Percentiles rank a stretch among this genome's conserved stretches.
These are phyloP conservation scores for Lodderomyces margitis DNA, from an alignment of 1,139 yeast species.

Conservation along the genomic window DNA sequence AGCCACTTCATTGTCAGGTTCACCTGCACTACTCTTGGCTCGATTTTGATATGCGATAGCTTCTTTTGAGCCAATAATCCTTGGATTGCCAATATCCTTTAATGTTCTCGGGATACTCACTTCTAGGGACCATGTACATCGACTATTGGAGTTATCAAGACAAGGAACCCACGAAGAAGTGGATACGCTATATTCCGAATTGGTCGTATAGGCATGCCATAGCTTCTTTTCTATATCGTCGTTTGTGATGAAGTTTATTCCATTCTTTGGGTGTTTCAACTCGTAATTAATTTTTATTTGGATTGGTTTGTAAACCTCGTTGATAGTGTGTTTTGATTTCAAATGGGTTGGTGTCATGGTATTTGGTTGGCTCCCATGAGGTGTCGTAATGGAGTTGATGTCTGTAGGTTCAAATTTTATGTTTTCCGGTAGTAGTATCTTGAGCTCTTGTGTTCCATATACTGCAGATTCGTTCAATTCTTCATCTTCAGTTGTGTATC, in stretches of 20 bases:
- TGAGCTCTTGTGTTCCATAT: conserved; percentile 64
- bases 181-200: conserved; percentile 73
- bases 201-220: conserved; percentile 89
- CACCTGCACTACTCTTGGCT: conserved; percentile 8
- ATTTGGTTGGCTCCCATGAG: conserved; percentile 29
- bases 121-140: conserved; percentile 90
- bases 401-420: conserved; percentile 63
- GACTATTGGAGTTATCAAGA: conserved; percentile 83
- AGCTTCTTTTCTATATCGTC: conserved; percentile 30
- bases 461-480: conserved; percentile 7
- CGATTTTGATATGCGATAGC: conserved; percentile 15
- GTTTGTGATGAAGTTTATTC: conserved; percentile 69
- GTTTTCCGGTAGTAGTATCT: conserved; percentile 69
- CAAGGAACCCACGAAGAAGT: conserved; percentile 98
- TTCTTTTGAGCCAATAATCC: conserved; percentile 38
- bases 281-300: conserved; percentile 68
- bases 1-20: conserved; percentile 23
- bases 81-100: conserved; percentile 60
- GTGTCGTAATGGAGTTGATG: conserved; percentile 41
- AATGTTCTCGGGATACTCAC: conserved; percentile 79
- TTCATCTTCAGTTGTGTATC: conserved; percentile 30
- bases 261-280: conserved; percentile 66
- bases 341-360: conserved; percentile 40
- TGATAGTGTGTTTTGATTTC: conserved; percentile 29
- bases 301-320: conserved; percentile 65